Evolutionary conservation across 2,329 filamentous ascomycete species (phyloP).

Genomic region (Cladophialophora chaetospira): DNA sequence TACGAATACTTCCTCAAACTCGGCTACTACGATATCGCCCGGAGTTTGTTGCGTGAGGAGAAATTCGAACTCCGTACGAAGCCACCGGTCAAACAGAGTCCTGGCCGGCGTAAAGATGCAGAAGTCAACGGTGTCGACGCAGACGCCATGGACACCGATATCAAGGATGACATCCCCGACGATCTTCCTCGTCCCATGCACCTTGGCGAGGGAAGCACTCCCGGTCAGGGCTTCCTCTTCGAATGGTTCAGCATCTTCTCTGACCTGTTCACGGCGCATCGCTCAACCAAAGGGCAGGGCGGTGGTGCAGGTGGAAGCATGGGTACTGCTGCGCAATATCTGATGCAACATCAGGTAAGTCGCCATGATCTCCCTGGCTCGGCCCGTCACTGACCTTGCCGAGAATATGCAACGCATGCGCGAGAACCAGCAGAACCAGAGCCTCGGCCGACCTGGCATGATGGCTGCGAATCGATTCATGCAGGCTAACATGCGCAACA

Average conservation of each 20-base stretch:
- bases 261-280: conserved; percentile 88
- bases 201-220: conserved; percentile 67
- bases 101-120: conserved; percentile 66
- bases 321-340: conserved; percentile 67
- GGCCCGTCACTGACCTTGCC: conserved; percentile 17
- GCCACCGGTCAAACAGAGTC: conserved; percentile 64
- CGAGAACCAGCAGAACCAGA: conserved; percentile 74
- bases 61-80: conserved; percentile 59
- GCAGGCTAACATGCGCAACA: conserved; percentile 45
- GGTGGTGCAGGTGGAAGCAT: conserved; percentile 35
- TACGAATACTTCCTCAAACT: conserved; percentile 80
- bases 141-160: conserved; percentile 79
- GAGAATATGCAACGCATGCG: conserved; percentile 53
- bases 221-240: conserved; percentile 68
- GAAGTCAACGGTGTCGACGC: conserved; percentile 73
- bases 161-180: conserved; percentile 74
- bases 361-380: conserved; percentile 15
- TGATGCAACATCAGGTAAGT: conserved; percentile 78
- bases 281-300: conserved; percentile 63
- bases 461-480: conserved; percentile 62
- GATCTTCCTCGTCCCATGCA: conserved; percentile 67
- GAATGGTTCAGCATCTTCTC: conserved; percentile 98
- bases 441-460: conserved; percentile 66
- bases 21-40: conserved; percentile 80
- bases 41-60: conserved; percentile 69